Base-by-base conservation (phyloP, 1,284 basidiomycete species). In the Cutaneotrichosporon cavernicola region DNA sequence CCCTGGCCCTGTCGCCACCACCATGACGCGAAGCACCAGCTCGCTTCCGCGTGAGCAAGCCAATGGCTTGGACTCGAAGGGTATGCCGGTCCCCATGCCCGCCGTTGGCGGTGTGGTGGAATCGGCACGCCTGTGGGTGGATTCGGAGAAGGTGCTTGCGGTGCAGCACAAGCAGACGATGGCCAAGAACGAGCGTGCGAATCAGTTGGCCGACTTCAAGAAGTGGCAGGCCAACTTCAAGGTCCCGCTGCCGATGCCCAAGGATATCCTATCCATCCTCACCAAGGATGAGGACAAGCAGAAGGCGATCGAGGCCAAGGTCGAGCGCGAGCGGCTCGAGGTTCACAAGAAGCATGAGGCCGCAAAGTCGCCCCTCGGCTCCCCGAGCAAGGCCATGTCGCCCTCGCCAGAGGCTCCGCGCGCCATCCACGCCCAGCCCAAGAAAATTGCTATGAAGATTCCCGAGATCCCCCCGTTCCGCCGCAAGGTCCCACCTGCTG, bases 221-320 rank as follows among this genome's bases (percentile, higher is more conserved):
- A 90, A 90, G 80, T 99, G 97, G 83, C 92, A 91, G 71, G 86
- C 90, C 77, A 90, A 82, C 69, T 99, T 99, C 87, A 97, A 96
- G 86, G 87, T 97, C 60, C 95, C 94, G 76, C 90, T 93, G 75
- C 91, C 93, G 9, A 91, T 97, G 69, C 95, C 93, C 13, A 90
- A 92, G 55, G 96, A 98, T 78, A 86, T 98, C 60, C 89, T 97
- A n/a, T 86, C 90, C 5, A 93, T 97, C 72, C 82, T 97, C 43
- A 87, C 91, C 52, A 96, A 96, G 81, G 91, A 95, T 73, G 90
- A 91, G 80, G 87, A 88, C 60, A 93, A 91, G 81, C 91, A 94
- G 74, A 87, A 87, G 69, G 85, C 84, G 61, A 93, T 95, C 74
- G 85, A 87, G 65, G 90, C 91, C 74, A 92, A 86, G 68, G 91